Base-by-base conservation (phyloP, 2,329 filamentous ascomycete genomes). In the Trichoderma sp. region DNA sequence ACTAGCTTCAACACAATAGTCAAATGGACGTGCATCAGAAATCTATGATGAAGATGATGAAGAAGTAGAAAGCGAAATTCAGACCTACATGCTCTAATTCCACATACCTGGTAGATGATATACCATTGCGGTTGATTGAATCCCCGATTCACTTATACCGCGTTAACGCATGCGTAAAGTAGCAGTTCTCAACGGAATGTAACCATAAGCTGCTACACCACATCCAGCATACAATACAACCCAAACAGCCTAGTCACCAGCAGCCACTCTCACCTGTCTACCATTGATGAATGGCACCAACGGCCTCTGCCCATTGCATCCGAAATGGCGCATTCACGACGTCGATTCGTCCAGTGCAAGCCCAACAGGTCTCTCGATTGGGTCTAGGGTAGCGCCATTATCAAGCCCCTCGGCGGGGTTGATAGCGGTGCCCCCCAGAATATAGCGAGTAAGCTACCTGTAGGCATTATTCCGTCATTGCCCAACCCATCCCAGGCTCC, bases 321-420 rank as follows among this genome's bases (percentile, higher is more conserved):
- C 54, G 28, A 56, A n/a, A 32, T 30, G 54, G 28, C 54, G 26
- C 54, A 32, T 56, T 56, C 10, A 34, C 18, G 24, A 30, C 21
- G 14, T 24, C 52, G 28, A 46, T 49, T 58, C 28, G 10, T n/a
- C 52, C 37, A 13, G 52, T 18, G 18, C 13, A n/a, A n/a, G 11
- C 18, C 37, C 26, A 24, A 54, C 21, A 26, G 6, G 32, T n/a
- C 34, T 49, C 61, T 24, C 61, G 32, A 66, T 66, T 58, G 4
- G 63, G 63, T 66, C 63, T 66, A 66, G 52, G 63, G 63, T 66
- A 66, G 26, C 51, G 21, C 51, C 34, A 65, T 56, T 43, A 21
- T 59, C 46, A 52, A 43, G 58, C 66, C 66, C 66, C 66, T 64
- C 66, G 66, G 66, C 66, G 66, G 66, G 66, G 66, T 68, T 43